Evolutionary conservation across 2,329 filamentous ascomycete species (phyloP), one percentile per base, ranked within the genome.

Genomic region (Cercospora canescens): DNA sequence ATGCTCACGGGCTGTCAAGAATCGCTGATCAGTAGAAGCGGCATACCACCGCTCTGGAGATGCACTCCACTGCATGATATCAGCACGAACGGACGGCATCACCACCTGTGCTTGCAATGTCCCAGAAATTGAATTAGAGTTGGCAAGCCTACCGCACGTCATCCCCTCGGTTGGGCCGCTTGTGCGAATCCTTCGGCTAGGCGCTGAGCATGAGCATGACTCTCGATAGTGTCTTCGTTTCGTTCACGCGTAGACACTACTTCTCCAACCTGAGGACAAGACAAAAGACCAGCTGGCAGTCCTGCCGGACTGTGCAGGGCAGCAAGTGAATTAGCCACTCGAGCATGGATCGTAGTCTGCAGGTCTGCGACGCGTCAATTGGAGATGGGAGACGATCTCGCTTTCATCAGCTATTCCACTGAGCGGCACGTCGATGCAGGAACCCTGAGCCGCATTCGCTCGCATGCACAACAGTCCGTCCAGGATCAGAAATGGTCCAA

Each of bases 331-430:
- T n/a, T n/a, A n/a, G 1, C 6, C 39, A n/a, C 37, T 30, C 35
- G 60, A 62, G 45, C 60, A 62, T 62, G 60, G 60, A 62, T 26
- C 26, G 26, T 21, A 62, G 34, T 30, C 41, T 16, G 28, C 59
- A 24, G 18, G 18, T 6, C 48, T n/a, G n/a, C 21, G 32, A 55
- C 34, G 60, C 45, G 48, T 41, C 60, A 32, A 16, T 52, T 21
- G 48, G 60, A 77, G 69, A 66, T 66, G 64, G 60, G 41, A 11
- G 68, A 69, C 54, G 64, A 69, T 18, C 61, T 69, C 35, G 56
- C 65, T 26, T 64, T 69, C 55, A 70, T 70, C 56, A 66, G 52
- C 56, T 70, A 64, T 52, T 64, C 62, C 14, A 67, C 60, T 18
- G 45, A 64, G 28, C 66, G 65, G 28, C 63, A 69, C 48, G 62